Evolutionary conservation across 2,329 filamentous ascomycete species (phyloP).

Genomic region (Fusarium continuum): DNA sequence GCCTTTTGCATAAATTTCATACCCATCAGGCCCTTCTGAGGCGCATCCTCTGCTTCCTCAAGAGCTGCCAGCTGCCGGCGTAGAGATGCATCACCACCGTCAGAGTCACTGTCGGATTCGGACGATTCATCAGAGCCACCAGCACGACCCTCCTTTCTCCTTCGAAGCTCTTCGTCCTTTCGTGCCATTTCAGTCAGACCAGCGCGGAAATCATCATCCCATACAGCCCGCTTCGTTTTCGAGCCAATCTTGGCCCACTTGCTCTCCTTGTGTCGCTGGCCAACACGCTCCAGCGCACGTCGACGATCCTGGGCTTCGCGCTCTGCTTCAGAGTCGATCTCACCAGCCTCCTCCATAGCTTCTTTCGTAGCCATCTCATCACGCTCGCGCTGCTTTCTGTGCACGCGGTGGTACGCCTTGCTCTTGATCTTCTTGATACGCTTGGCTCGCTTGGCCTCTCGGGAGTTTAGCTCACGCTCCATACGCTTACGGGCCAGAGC

Average conservation of each 20-base stretch:
- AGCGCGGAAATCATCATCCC: slow-evolving; percentile 86
- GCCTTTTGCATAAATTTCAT: slow-evolving; percentile 97
- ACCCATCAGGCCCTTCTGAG: slow-evolving; percentile 74
- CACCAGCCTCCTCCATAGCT: slow-evolving; percentile 64
- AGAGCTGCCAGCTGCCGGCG: slow-evolving; percentile 57
- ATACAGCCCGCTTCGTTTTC: slow-evolving; percentile 79
- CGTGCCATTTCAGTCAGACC: slow-evolving; percentile 83
- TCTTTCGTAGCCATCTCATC: slow-evolving; percentile 63
- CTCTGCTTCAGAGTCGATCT: slow-evolving; percentile 72
- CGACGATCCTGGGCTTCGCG: slow-evolving; percentile 73
- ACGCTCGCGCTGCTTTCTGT: slow-evolving; percentile 75
- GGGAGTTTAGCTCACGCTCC: slow-evolving; percentile 84
- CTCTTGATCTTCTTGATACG: slow-evolving; percentile 99
- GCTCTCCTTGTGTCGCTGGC: slow-evolving; percentile 84
- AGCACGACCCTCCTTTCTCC: slow-evolving; percentile 77
- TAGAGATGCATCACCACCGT: slow-evolving; percentile 64
- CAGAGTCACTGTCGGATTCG: slow-evolving; percentile 64
- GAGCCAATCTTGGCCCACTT: slow-evolving; percentile 91
- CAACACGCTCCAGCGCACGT: slow-evolving; percentile 85
- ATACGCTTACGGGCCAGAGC: slow-evolving; percentile 78
- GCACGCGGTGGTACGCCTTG: slow-evolving; percentile 91
- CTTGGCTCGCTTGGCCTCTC: slow-evolving; percentile 87
- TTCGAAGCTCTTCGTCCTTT: slow-evolving; percentile 82
- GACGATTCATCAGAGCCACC: slow-evolving; percentile 61
- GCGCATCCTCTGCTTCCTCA: slow-evolving; percentile 59